Evolutionary conservation across 345 rosid genomes (phyloP).

Genomic region (Camelina sativa): DNA sequence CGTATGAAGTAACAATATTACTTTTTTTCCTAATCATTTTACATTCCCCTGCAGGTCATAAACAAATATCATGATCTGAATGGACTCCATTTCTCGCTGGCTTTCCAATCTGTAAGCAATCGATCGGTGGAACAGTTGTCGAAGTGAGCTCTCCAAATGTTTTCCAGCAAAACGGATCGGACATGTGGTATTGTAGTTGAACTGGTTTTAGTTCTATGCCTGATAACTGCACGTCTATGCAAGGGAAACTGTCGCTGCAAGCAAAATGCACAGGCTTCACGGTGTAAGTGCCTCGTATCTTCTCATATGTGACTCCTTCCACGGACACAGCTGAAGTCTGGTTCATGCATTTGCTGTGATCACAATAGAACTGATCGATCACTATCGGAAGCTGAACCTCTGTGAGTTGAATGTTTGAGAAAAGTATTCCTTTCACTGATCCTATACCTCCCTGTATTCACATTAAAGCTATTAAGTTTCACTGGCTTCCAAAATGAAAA

Average conservation of each 20-base stretch:
- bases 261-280: constrained; percentile 92
- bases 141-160: constrained; percentile 78
- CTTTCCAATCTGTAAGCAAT: constrained; percentile 84
- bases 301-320: constrained; percentile 85
- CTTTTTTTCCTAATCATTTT: constrained; percentile 23
- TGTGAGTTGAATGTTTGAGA: constrained; percentile 90
- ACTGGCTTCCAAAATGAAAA: neutral
- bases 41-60: constrained; percentile 43
- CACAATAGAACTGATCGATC: constrained; percentile 93
- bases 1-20: constrained; percentile 6
- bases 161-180: constrained; percentile 94
- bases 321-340: constrained; percentile 83
- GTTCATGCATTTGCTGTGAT: constrained; percentile 72
- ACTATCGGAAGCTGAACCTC: constrained; percentile 92
- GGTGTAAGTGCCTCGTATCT: constrained; percentile 83
- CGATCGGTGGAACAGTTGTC: constrained; percentile 84
- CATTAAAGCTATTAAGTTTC: neutral
- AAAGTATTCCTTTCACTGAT: constrained; percentile 81
- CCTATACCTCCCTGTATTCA: constrained; percentile 89
- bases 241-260: constrained; percentile 88
- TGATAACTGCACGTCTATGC: constrained; percentile 73
- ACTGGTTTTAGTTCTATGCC: constrained; percentile 71
- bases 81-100: constrained; percentile 74
- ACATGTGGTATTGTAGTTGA: constrained; percentile 74
- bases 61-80: constrained; percentile 65